Evolutionary conservation across 208 protist species (phyloP).

Genomic region (Acanthamoeba comandoni): DNA sequence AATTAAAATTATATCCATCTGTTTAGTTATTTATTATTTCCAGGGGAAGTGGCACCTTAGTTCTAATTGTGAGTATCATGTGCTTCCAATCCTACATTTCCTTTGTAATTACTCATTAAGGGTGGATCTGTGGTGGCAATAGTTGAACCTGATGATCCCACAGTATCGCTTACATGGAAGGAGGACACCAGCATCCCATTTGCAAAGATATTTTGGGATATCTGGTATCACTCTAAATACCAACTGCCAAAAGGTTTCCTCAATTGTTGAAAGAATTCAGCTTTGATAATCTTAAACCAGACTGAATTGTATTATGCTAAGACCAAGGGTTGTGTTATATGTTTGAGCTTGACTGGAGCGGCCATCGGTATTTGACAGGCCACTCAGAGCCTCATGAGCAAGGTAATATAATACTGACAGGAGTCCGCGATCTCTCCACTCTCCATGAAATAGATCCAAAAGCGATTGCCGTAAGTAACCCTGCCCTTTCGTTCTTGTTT

Average conservation of each 20-base stretch:
- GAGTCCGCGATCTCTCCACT: background rate
- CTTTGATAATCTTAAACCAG: too few species aligned
- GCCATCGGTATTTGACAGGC: background rate
- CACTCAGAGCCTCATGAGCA: background rate
- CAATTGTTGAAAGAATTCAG: too few species aligned
- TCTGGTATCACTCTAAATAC: background rate
- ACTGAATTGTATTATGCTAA: background rate
- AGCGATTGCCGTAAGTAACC: background rate
- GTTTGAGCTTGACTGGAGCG: constrained; percentile 25
- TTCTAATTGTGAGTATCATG: constrained; percentile 3
- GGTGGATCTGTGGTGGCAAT: background rate
- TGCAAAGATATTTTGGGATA: constrained; percentile 9
- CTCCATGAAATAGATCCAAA: constrained; percentile 1
- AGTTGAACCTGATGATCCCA: constrained; percentile 20
- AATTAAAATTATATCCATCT: background rate
- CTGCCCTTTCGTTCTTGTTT: background rate
- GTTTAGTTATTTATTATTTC: constrained; percentile 29
- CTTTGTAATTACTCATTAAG: background rate
- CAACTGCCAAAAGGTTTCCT: constrained; percentile 14
- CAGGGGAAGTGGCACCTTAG: constrained; percentile 12
- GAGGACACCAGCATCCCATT: constrained; percentile 6
- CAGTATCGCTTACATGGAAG: constrained; percentile 18
- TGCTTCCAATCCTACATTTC: background rate
- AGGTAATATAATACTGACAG: constrained; percentile 1
- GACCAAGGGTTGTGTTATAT: constrained; percentile 25